Evolutionary conservation across 805 yeast genomes (phyloP).

Genomic region (Teunomyces cretensis): DNA sequence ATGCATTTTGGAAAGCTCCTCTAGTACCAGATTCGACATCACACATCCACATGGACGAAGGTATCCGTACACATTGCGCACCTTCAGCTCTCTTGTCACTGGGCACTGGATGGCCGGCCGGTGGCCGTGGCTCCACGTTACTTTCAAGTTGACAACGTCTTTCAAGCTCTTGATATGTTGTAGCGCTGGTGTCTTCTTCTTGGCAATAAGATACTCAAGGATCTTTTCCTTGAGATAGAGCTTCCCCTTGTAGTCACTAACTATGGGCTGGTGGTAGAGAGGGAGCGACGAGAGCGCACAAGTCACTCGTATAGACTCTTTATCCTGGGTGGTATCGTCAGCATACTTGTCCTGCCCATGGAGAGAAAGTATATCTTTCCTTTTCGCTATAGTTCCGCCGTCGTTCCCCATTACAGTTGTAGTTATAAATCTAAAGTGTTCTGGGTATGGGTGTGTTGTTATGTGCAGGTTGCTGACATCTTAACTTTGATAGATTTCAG

Average conservation of each 20-base stretch:
- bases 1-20: conserved; percentile 15
- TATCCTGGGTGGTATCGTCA: conserved; percentile 14
- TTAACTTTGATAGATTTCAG: background rate
- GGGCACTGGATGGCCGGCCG: conserved; percentile 30
- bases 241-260: conserved; percentile 67
- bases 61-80: conserved; percentile 23
- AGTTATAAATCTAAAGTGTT: no score
- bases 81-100: conserved; percentile 21
- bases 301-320: conserved; percentile 37
- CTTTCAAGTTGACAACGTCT: conserved; percentile 25
- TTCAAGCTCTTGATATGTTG: conserved; percentile 22
- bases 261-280: conserved; percentile 49
- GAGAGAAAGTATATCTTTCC: conserved; percentile 47
- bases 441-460: no score
- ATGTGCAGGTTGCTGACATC: no score
- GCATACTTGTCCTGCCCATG: conserved; percentile 16
- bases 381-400: conserved; percentile 69
- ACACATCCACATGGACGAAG: conserved; percentile 42
- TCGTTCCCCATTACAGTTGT: conserved; percentile 44
- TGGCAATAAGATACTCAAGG: conserved; percentile 52
- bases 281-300: conserved; percentile 49
- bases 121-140: conserved; percentile 18
- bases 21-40: conserved; percentile 23
- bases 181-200: conserved; percentile 14
- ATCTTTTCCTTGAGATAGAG: conserved; percentile 64